Percentiles rank a stretch among this genome's conserved stretches.
These are phyloP conservation scores for Eucalyptus dawsonii DNA, from an alignment of 345 rosid genomes.

Conservation along the genomic window DNA sequence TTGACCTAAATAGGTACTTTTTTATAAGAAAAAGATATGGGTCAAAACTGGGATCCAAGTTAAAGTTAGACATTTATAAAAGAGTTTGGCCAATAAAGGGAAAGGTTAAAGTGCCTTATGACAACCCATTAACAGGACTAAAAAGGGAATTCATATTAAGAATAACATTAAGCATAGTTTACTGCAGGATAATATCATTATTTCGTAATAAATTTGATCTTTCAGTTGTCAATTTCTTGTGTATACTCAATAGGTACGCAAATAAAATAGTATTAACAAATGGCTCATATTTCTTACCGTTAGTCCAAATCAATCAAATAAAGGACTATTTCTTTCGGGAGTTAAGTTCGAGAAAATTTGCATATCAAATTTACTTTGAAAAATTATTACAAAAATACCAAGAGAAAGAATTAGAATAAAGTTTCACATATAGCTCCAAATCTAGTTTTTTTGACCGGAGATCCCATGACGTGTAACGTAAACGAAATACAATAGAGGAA, in stretches of 20 bases:
- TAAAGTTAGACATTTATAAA: neutral
- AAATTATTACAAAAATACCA: neutral
- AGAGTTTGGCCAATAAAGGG: neutral
- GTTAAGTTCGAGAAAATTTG: neutral
- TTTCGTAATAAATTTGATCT: neutral
- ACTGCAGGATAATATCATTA: neutral
- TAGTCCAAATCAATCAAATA: fast-evolving
- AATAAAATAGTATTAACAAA: neutral
- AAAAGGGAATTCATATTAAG: neutral
- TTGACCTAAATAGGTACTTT: neutral
- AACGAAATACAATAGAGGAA: neutral
- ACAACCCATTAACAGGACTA: neutral
- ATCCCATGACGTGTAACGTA: fast-evolving
- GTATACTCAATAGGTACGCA: neutral
- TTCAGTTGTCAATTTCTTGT: neutral
- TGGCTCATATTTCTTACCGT: neutral
- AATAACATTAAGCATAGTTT: neutral
- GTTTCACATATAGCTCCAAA: too few species aligned
- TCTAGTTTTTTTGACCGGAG: neutral
- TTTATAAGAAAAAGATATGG: neutral
- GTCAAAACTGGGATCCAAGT: neutral
- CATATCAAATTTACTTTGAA: neutral
- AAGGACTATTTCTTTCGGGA: neutral
- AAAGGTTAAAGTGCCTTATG: neutral
- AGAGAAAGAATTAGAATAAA: neutral